A percentile compares a stretch with the other conserved stretches of the same genome.
These are phyloP conservation scores for Eutrema yunnanense DNA, from an alignment of 345 rosid species.

Conservation along the genomic window DNA sequence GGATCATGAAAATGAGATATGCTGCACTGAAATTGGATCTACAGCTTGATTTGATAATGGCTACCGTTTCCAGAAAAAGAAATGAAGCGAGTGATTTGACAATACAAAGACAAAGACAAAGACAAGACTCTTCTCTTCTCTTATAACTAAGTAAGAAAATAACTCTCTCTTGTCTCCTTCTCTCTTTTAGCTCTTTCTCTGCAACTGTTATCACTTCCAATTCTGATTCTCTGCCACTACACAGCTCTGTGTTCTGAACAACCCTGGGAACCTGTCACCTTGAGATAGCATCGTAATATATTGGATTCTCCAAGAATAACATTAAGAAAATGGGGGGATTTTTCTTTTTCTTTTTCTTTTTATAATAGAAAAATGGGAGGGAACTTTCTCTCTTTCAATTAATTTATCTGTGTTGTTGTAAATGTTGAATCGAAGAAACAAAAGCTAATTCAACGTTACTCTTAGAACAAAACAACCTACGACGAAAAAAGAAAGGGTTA, in stretches of 20 bases:
- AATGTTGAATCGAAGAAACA: constrained; percentile 15
- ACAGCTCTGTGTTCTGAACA: neutral
- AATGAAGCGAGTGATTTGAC: constrained; percentile 28
- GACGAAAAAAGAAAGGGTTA: neutral
- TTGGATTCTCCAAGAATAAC: neutral
- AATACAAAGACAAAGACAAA: constrained; percentile 24
- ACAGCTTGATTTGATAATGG: constrained; percentile 23
- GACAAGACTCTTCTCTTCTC: constrained; percentile 25
- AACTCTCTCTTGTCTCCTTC: constrained; percentile 14
- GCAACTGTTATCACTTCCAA: constrained; percentile 18
- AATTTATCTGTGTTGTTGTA: constrained; percentile 12
- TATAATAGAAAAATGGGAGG: neutral
- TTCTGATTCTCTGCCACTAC: constrained; percentile 20
- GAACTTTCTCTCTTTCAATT: constrained; percentile 11
- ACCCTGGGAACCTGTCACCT: neutral
- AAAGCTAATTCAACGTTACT: constrained; percentile 6
- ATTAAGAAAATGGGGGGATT: neutral
- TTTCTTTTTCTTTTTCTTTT: neutral
- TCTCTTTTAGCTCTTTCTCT: constrained; percentile 25
- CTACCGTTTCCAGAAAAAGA: constrained; percentile 23
- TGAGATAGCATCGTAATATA: neutral
- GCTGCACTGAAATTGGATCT: constrained; percentile 12
- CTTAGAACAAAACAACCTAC: constrained; percentile 13
- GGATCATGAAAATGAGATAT: constrained; percentile 20
- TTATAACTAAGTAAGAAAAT: neutral